phyloP scores from a whole-genome alignment of 768 basidiomycete species.

The Suillus luteus region DNA sequence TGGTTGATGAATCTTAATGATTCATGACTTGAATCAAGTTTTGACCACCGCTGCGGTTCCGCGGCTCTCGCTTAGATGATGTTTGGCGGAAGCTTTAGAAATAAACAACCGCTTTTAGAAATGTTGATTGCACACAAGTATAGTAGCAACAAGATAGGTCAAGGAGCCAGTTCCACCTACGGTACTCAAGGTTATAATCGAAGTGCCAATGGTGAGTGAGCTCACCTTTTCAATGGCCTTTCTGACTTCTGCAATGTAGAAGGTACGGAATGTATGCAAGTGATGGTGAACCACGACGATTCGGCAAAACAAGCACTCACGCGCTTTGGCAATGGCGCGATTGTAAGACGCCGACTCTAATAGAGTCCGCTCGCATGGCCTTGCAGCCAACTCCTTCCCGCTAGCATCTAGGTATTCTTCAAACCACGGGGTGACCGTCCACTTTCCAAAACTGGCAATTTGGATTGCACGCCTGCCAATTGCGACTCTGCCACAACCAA shows the following conservation, averaged over 20 bases:
- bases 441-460: background rate
- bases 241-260: background rate
- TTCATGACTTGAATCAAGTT: background rate
- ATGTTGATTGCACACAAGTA: background rate
- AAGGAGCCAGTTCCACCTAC: background rate
- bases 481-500: background rate
- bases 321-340: background rate
- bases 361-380: constrained; percentile 5
- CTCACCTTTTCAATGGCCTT: constrained; percentile 12
- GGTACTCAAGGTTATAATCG: background rate
- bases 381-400: constrained; percentile 3
- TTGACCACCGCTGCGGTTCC: background rate
- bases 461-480: background rate
- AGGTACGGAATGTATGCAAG: background rate
- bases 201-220: background rate
- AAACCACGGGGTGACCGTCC: background rate
- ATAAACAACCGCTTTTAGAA: background rate
- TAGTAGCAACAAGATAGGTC: background rate
- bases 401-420: constrained; percentile 1
- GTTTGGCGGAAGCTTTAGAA: constrained; percentile 3
- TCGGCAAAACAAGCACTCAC: background rate
- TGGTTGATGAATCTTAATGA: background rate
- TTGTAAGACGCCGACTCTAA: background rate
- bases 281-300: background rate
- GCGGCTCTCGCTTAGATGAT: background rate